Evolutionary conservation across 2,329 filamentous ascomycete species (phyloP).

Genomic region (Pseudopithomyces chartarum): DNA sequence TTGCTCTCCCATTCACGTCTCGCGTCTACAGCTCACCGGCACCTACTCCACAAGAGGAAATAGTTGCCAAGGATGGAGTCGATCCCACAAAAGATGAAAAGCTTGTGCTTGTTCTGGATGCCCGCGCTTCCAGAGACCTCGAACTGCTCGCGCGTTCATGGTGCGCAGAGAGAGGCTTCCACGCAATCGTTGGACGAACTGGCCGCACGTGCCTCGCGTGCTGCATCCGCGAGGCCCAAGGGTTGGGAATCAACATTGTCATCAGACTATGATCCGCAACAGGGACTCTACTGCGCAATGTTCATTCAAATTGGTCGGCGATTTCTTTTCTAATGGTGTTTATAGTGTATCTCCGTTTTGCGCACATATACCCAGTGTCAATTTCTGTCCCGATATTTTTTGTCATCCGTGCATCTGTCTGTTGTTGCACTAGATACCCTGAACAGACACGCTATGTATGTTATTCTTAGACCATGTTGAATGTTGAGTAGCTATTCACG

Average conservation of each 20-base stretch:
- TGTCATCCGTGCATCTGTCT: neutral
- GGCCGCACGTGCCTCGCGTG: slow-evolving; percentile 74
- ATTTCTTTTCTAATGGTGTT: neutral
- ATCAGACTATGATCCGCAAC: slow-evolving; percentile 45
- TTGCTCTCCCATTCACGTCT: slow-evolving; percentile 31
- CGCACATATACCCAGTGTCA: slow-evolving; percentile 8
- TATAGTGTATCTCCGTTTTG: neutral
- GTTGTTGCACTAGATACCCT: slow-evolving; percentile 3
- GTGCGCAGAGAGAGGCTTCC: slow-evolving; percentile 75
- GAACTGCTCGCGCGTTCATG: slow-evolving; percentile 74
- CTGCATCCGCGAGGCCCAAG: slow-evolving; percentile 75
- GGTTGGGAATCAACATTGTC: slow-evolving; percentile 71
- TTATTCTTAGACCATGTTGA: neutral
- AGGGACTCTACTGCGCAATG: neutral
- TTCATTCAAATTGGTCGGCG: neutral
- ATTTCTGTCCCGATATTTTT: neutral
- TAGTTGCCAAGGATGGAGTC: slow-evolving; percentile 15
- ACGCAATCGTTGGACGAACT: slow-evolving; percentile 71
- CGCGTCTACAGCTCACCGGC: slow-evolving; percentile 20
- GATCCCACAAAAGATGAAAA: slow-evolving; percentile 26
- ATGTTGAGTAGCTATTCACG: neutral
- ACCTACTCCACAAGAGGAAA: slow-evolving; percentile 18
- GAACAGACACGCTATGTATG: neutral
- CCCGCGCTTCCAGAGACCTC: slow-evolving; percentile 65
- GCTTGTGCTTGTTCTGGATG: slow-evolving; percentile 51